A percentile compares a stretch with the other conserved stretches of the same genome.
These are phyloP conservation scores for Fusarium longipes DNA, from an alignment of 2,329 filamentous ascomycete genomes.

Conservation along the genomic window DNA sequence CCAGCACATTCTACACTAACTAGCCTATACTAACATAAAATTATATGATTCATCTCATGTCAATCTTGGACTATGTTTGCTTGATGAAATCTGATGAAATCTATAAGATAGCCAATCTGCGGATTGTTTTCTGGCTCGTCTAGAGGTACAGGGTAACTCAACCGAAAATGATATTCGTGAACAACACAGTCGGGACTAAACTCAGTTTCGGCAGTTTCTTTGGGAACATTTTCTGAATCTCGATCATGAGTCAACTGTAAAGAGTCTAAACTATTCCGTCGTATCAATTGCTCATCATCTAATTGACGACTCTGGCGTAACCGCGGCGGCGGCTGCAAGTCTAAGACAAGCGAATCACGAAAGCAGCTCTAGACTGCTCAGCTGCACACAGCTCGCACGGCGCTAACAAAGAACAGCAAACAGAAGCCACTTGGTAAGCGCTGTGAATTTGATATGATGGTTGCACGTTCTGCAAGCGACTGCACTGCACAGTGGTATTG, in stretches of 20 bases:
- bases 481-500: constrained; percentile 11
- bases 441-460: constrained; percentile 13
- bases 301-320: constrained; percentile 15
- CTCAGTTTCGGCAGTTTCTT: background rate
- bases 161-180: background rate
- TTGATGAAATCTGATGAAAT: no score
- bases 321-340: constrained; percentile 26
- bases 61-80: no score
- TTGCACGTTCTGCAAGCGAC: constrained; percentile 20
- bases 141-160: background rate
- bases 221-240: no score
- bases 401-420: constrained; percentile 6
- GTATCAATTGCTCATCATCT: constrained; percentile 1
- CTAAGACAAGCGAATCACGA: constrained; percentile 30
- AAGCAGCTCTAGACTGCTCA: constrained; percentile 19
- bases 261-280: background rate
- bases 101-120: no score
- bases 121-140: no score
- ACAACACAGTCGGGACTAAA: background rate
- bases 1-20: no score
- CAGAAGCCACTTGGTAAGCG: constrained; percentile 23
- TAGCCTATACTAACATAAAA: no score
- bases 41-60: no score
- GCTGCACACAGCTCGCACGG: constrained; percentile 13
- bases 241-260: background rate